A percentile compares a stretch with the other conserved stretches of the same genome.
Evolutionary conservation across 176 grass and related monocot species (phyloP).

Genomic region (Ensete glaucum): DNA sequence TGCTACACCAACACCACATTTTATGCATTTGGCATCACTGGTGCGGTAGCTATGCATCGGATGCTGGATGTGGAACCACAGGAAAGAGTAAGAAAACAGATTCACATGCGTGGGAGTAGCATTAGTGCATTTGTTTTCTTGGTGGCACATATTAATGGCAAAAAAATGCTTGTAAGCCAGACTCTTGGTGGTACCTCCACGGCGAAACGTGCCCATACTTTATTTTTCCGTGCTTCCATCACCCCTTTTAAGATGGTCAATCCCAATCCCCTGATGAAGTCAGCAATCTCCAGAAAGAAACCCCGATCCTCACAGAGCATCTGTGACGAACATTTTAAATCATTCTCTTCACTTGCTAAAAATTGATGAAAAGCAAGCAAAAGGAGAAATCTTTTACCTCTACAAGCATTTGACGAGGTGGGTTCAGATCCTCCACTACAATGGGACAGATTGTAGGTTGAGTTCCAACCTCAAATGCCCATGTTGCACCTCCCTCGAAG

Average conservation of each 20-base stretch:
- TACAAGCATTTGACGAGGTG: conserved; percentile 69
- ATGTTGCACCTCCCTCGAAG: conserved; percentile 72
- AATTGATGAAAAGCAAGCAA: conserved; percentile 17
- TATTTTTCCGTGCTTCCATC: conserved; percentile 66
- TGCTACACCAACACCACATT: too few relatives aligned
- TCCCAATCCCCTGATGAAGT: conserved; percentile 66
- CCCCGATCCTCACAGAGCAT: conserved; percentile 78
- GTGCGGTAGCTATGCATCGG: too few relatives aligned
- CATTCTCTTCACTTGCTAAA: background rate
- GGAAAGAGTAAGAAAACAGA: too few relatives aligned
- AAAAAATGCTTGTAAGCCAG: background rate
- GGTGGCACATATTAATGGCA: too few relatives aligned
- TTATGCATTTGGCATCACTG: too few relatives aligned
- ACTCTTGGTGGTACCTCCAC: conserved; percentile 45
- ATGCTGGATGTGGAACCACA: too few relatives aligned
- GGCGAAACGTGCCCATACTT: conserved; percentile 75
- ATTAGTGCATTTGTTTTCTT: too few relatives aligned
- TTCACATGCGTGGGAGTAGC: too few relatives aligned
- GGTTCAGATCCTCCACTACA: conserved; percentile 70
- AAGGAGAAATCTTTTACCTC: conserved; percentile 34
- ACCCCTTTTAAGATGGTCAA: conserved; percentile 79
- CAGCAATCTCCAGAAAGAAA: conserved; percentile 81
- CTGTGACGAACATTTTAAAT: conserved; percentile 21
- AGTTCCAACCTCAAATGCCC: conserved; percentile 78
- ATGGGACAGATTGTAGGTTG: conserved; percentile 74